Conservation (phyloP, 2,329 filamentous ascomycete genomes). For the Colletotrichum viniferum region DNA sequence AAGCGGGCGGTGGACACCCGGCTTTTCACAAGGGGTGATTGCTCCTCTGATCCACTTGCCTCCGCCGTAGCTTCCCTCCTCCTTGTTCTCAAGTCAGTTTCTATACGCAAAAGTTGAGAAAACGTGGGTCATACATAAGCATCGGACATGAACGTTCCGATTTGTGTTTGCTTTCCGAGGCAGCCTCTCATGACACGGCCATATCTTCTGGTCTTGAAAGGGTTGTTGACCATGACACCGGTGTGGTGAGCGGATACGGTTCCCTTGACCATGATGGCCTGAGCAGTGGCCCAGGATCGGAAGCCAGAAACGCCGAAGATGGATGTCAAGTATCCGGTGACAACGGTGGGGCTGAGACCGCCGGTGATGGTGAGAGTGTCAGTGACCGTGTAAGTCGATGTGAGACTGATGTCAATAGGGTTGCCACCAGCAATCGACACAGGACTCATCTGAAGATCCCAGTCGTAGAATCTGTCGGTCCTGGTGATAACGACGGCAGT, state of each 20-base stretch:
- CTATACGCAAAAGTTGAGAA: neutral
- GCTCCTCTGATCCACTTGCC: constrained; percentile 2
- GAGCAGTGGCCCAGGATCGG: neutral
- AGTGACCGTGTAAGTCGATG: constrained; percentile 3
- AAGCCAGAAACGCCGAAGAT: neutral
- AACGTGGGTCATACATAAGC: neutral
- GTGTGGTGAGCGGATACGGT: neutral
- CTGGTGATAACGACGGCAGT: neutral
- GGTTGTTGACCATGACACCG: constrained; percentile 2
- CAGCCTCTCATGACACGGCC: constrained; percentile 4
- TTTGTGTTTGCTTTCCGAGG: neutral
- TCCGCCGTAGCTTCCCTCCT: constrained; percentile 3
- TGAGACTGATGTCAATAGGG: neutral
- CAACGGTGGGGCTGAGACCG: neutral
- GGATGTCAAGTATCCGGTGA: neutral
- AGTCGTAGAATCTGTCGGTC: constrained; percentile 1
- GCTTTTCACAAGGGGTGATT: neutral
- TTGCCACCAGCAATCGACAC: neutral
- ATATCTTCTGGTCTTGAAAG: constrained; percentile 4
- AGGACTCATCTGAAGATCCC: constrained; percentile 9
- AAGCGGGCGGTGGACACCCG: neutral
- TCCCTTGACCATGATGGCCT: neutral
- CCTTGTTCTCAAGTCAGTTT: neutral
- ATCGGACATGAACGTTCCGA: constrained; percentile 1
- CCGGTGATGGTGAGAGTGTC: neutral